These are phyloP conservation scores for Quercus bicolor DNA, from an alignment of 306 rosid species.

Conservation along the genomic window DNA sequence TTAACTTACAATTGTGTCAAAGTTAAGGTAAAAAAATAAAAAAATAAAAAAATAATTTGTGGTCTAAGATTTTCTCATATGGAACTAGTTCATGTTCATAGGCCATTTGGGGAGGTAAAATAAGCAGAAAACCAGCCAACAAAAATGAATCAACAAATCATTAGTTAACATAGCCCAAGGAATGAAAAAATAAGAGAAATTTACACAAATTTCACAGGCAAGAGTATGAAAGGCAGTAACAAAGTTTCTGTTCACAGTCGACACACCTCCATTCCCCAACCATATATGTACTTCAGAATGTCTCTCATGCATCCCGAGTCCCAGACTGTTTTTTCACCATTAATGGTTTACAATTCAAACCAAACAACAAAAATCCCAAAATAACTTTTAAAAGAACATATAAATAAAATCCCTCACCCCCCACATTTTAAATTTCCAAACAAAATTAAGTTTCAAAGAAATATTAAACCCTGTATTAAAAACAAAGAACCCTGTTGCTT, in stretches of 20 bases:
- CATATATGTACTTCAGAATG: slow-evolving; percentile 9
- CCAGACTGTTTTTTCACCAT: not conserved
- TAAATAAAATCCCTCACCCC: slow-evolving; percentile 28
- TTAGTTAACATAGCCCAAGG: not conserved
- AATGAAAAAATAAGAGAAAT: slow-evolving; percentile 17
- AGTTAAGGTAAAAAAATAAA: too few species aligned
- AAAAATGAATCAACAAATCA: not conserved
- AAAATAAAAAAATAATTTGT: too few species aligned
- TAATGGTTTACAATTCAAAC: slow-evolving; percentile 24
- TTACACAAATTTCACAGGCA: slow-evolving; percentile 41
- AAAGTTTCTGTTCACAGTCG: slow-evolving; percentile 10
- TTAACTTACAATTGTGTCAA: too few species aligned
- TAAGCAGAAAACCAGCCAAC: not conserved
- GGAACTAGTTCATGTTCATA: not conserved
- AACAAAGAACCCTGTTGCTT: slow-evolving; percentile 21
- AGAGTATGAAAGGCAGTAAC: slow-evolving; percentile 11
- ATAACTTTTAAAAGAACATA: slow-evolving; percentile 9
- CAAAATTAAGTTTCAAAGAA: slow-evolving; percentile 23
- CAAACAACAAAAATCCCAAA: slow-evolving; percentile 9
- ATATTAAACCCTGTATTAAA: slow-evolving; percentile 26
- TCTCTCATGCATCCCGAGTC: slow-evolving; percentile 5
- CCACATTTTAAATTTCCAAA: slow-evolving; percentile 13
- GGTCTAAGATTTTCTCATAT: too few species aligned
- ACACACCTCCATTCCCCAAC: slow-evolving; percentile 19
- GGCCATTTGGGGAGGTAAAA: not conserved